Evolutionary conservation across 148 eudicot species (phyloP).

Genomic region (Agrostemma githago): DNA sequence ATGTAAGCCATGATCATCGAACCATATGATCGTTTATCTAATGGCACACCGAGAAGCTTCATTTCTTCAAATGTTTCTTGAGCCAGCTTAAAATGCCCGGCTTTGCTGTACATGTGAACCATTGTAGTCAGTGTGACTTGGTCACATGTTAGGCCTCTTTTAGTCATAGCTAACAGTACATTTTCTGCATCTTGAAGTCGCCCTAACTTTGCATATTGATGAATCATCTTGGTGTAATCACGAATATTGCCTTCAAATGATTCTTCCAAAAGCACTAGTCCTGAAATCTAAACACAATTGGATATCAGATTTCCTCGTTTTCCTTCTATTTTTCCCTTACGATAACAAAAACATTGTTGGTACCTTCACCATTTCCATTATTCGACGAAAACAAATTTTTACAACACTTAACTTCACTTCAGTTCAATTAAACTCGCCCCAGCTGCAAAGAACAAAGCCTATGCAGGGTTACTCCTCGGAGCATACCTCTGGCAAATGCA

Average conservation of each 20-base stretch:
- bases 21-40: constrained; percentile 81
- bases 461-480: no score
- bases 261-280: constrained; percentile 62
- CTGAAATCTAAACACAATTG: constrained; percentile 46
- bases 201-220: constrained; percentile 57
- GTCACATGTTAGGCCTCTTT: constrained; percentile 59
- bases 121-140: constrained; percentile 80
- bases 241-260: constrained; percentile 87
- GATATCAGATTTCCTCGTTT: constrained; percentile 7
- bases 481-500: no score
- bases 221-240: constrained; percentile 85
- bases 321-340: no score
- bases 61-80: constrained; percentile 65
- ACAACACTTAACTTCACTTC: not conserved
- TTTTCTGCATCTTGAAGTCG: constrained; percentile 66
- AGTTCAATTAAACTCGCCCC: not conserved
- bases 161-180: constrained; percentile 48
- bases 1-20: constrained; percentile 92
- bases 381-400: not conserved
- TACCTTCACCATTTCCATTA: not conserved
- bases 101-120: constrained; percentile 88
- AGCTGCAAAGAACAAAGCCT: no score
- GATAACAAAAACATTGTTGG: not conserved
- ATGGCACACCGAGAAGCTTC: constrained; percentile 58
- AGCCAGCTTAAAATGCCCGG: constrained; percentile 62